Base-by-base conservation (phyloP, 345 rosid genomes). In the Laguncularia racemosa region DNA sequence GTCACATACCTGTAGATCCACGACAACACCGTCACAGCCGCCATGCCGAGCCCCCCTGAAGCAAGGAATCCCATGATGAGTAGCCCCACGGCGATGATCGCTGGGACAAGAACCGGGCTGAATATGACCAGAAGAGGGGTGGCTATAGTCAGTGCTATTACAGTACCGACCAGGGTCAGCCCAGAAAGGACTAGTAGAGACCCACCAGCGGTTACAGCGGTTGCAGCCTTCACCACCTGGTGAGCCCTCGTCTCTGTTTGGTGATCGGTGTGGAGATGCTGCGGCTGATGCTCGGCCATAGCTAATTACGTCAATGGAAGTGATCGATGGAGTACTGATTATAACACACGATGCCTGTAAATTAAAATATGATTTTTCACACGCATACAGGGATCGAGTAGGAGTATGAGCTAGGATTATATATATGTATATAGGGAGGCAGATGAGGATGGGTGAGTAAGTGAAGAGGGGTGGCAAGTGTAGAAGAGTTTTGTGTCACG, bases 1-100 rank as follows among this genome's bases (percentile, higher is more conserved):
- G 85, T 88, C 17, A 78, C 87, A 49, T 88, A 88, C 84, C 96
- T 85, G 71, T 88, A 91, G 50, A 91, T 81, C 98, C 98, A 91
- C 11, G 95, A 77, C 65, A 91, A 71, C 60, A 81, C 92, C 11
- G 88, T 69, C 11, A 84, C 56, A 0, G 96, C 90, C 0, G 90
- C 96, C 8, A 88, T 68, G 8, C 95, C 90, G 44, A 91, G 86
- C 0, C 98, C 92, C 14, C 96, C 96, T 0, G 96, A 88, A 21
- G 95, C 70, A 19, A 82, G 57, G 76, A 91, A 88, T 12, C 98
- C 96, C 26, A 72, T 72, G 53, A 69, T 58, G 43, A 88, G 44
- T 14, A 88, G 66, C 14, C 77, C 74, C 0, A 69, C 72, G 0
- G 85, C 65, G 56, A 88, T 78, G 16, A 84, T 74, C 11, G 93